phyloP scores from a whole-genome alignment of 2,329 filamentous ascomycete species.

The Chaetomium globosum region DNA sequence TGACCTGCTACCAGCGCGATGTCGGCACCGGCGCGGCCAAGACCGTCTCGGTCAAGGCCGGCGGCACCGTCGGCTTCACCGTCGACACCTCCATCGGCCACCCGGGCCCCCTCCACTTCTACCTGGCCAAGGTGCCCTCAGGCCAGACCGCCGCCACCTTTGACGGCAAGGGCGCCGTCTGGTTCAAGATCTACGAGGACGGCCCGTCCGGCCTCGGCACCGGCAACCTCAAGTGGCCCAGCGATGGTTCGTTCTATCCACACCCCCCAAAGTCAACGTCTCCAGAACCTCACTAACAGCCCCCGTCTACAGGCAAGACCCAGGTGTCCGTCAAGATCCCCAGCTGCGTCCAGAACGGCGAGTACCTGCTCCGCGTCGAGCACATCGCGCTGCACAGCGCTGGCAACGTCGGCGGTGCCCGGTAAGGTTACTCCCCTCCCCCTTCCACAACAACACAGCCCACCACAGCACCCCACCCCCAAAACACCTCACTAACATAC shows the following conservation, averaged over 20 bases:
- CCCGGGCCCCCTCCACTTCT: slow-evolving; percentile 46
- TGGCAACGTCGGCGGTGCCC: slow-evolving; percentile 40
- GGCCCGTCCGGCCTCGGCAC: slow-evolving; percentile 41
- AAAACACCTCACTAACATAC: too few relatives aligned
- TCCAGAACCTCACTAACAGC: not conserved
- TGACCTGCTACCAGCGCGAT: slow-evolving; percentile 48
- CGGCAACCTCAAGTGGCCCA: slow-evolving; percentile 45
- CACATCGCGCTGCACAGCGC: slow-evolving; percentile 44
- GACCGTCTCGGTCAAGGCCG: slow-evolving; percentile 46
- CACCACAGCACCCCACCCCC: too few relatives aligned
- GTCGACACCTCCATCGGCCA: slow-evolving; percentile 47
- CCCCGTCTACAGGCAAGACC: slow-evolving; percentile 32
- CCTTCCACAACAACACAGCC: too few relatives aligned
- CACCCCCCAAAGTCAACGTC: not conserved
- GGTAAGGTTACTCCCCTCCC: not conserved
- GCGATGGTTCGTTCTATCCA: slow-evolving; percentile 38
- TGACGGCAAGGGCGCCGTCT: slow-evolving; percentile 46
- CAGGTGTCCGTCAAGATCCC: slow-evolving; percentile 41
- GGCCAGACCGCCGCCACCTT: slow-evolving; percentile 44
- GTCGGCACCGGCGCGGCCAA: slow-evolving; percentile 42
- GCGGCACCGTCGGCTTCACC: slow-evolving; percentile 46
- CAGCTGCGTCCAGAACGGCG: slow-evolving; percentile 41
- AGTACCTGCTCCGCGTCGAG: slow-evolving; percentile 45
- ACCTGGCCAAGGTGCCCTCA: slow-evolving; percentile 47
- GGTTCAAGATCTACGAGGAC: slow-evolving; percentile 51